These are phyloP conservation scores for Malassezia psittaci DNA, from an alignment of 1,284 basidiomycete genomes.

Conservation along the genomic window DNA sequence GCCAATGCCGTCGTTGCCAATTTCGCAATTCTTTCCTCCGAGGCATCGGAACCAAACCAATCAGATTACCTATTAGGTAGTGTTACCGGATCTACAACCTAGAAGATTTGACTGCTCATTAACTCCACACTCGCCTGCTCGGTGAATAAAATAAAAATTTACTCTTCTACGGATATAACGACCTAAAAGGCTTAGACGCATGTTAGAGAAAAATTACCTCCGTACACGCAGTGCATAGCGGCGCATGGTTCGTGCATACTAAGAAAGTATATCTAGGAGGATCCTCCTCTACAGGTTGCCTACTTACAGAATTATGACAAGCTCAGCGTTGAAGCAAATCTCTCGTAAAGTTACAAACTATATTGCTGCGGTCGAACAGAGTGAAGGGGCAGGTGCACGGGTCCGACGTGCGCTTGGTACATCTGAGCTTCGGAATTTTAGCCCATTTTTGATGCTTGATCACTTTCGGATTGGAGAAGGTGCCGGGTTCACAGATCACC, in stretches of 20 bases:
- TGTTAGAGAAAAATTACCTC: neutral
- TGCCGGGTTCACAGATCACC: conserved; percentile 60
- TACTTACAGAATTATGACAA: too few species aligned
- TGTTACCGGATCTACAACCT: too few species aligned
- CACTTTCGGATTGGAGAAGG: conserved; percentile 52
- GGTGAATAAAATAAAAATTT: too few species aligned
- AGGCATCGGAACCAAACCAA: too few species aligned
- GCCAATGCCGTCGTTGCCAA: too few species aligned
- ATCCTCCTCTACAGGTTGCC: too few species aligned
- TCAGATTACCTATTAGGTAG: too few species aligned
- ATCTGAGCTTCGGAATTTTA: conserved; percentile 63
- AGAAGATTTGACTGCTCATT: too few species aligned
- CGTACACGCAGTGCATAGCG: neutral
- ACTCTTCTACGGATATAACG: neutral
- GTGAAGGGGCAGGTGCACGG: conserved; percentile 76
- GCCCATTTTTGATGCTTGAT: conserved; percentile 70
- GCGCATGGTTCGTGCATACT: too few species aligned
- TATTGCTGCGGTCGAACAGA: conserved; percentile 66
- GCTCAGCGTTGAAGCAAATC: conserved; percentile 18
- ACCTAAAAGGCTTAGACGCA: neutral
- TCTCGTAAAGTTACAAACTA: conserved; percentile 66
- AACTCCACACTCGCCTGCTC: too few species aligned
- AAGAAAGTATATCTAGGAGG: too few species aligned
- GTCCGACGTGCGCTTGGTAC: conserved; percentile 85
- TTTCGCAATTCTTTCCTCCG: too few species aligned